Evolutionary conservation across 2,329 filamentous ascomycete species (phyloP).

Genomic region (Pseudogymnoascus sp.): DNA sequence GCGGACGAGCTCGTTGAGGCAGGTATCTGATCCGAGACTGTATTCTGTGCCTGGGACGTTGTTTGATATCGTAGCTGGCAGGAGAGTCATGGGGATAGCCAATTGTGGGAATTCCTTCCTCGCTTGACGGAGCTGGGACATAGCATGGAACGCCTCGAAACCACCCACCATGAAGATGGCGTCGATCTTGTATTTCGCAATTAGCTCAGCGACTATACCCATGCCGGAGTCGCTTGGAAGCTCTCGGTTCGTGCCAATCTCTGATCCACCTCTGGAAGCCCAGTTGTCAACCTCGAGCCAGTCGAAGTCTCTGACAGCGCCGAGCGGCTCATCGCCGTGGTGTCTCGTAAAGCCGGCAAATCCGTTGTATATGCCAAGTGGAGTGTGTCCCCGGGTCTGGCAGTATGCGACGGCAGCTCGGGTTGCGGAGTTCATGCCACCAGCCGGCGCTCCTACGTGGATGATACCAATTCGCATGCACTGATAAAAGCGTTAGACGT

Average conservation of each 20-base stretch:
- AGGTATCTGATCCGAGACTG: slow-evolving; percentile 92
- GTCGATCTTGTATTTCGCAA: slow-evolving; percentile 82
- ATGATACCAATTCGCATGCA: slow-evolving; percentile 92
- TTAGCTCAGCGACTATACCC: slow-evolving; percentile 70
- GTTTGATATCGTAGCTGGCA: slow-evolving; percentile 97
- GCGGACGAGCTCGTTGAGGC: slow-evolving; percentile 84
- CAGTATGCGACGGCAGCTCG: slow-evolving; percentile 91
- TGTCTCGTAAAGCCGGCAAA: slow-evolving; percentile 92
- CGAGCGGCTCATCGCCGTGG: slow-evolving; percentile 71
- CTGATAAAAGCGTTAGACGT: slow-evolving; percentile 38
- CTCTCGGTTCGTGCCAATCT: slow-evolving; percentile 95
- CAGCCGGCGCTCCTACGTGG: slow-evolving; percentile 91
- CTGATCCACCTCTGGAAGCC: slow-evolving; percentile 93
- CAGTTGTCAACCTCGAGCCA: slow-evolving; percentile 95
- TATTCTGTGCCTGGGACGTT: slow-evolving; percentile 98
- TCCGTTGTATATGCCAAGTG: slow-evolving; percentile 89
- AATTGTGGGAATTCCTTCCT: slow-evolving; percentile 72
- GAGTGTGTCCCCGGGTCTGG: slow-evolving; percentile 81
- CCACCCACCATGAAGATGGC: slow-evolving; percentile 88
- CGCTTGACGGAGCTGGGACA: slow-evolving; percentile 78
- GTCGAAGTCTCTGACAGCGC: slow-evolving; percentile 74
- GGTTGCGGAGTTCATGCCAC: slow-evolving; percentile 96
- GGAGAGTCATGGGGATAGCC: slow-evolving; percentile 82
- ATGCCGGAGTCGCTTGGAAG: slow-evolving; percentile 80
- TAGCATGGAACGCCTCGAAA: slow-evolving; percentile 91